Evolutionary conservation across 108 stramenopile species (phyloP), one percentile per base, ranked within the genome.

Genomic region (Parmales sp.): DNA sequence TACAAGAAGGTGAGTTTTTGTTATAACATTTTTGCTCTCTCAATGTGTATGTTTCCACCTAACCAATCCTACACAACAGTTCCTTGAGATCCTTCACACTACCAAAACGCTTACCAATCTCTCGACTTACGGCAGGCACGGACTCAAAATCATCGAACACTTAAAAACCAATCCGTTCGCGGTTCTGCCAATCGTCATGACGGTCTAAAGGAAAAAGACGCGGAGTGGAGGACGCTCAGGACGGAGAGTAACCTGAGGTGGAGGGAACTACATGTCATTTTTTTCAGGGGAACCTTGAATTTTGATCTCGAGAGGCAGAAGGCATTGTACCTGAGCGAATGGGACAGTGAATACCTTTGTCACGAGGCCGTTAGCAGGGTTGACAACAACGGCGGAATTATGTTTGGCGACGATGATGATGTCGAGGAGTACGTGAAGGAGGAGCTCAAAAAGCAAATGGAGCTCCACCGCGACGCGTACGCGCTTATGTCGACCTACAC

Each of bases 161-260:
- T 72, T 99, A 36, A 20, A 84, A 8, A 78, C 86, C 41, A 96
- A 96, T 77, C 96, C 98, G 2, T 74, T 87, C 39, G 90, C 84
- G 19, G 91, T 96, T 29, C 74, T 99, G 3, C 97, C 97, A 5
- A 89, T 98, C 36, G 88, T 99, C 9, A 90, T 92, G 50, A 79
- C 66, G 78, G 98, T 26, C 83, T 99, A 48, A 80, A 89, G 65
- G 91, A 98, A 74, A 99, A 99, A 78, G 95, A 98, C 71, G 51
- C 28, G 22, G 98, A 96, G 72, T 97, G 96, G 98, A 65, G 94
- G 37, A 84, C 78, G 64, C 78, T 82, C 9, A 86, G 86, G 64
- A 75, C 65, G 38, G 86, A 84, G 37, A 38, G 86, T 39, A 72
- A 66, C 41, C 65, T 82, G 28, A 78, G 78, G 64, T 93, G 89